A percentile compares a stretch with the other conserved stretches of the same genome.
These are phyloP conservation scores for Lupinus albus DNA, from an alignment of 306 rosid genomes.

Conservation along the genomic window DNA sequence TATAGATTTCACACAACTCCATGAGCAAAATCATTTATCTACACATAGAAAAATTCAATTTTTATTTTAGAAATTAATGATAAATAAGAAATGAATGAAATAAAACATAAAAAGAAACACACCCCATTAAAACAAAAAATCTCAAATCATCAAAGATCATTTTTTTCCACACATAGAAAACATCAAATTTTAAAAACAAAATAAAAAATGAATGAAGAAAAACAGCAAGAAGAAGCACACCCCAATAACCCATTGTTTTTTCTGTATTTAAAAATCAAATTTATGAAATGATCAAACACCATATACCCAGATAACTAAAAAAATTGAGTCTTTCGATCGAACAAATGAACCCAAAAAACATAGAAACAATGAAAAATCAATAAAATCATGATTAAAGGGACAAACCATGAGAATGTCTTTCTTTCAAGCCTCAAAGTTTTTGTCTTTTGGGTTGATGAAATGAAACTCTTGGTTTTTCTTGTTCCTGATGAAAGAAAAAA, in stretches of 20 bases:
- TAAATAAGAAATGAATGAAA: not conserved
- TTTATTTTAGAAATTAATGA: not conserved
- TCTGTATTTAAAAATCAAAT: not conserved
- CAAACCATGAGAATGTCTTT: constrained; percentile 45
- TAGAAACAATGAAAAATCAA: not conserved
- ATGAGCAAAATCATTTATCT: constrained; percentile 37
- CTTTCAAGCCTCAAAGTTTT: constrained; percentile 11
- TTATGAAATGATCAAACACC: constrained; percentile 16
- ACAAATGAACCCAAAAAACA: not conserved
- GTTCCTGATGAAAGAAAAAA: constrained; percentile 2
- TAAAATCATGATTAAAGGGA: not conserved
- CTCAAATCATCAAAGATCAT: not conserved
- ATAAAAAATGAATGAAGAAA: not conserved
- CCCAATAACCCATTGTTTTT: constrained; percentile 33
- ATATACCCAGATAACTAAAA: constrained; percentile 35
- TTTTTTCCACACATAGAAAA: not conserved
- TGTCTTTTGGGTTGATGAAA: constrained; percentile 27
- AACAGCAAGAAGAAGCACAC: constrained; percentile 25
- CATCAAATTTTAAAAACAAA: no score
- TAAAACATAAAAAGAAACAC: constrained; percentile 15
- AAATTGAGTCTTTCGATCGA: constrained; percentile 33
- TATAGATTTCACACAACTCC: constrained; percentile 38
- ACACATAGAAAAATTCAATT: not conserved
- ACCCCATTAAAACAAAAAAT: constrained; percentile 32
- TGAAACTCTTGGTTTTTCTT: not conserved